Evolutionary conservation across 495 filamentous ascomycete genomes (phyloP).

Genomic region (Aspergillus wentii): DNA sequence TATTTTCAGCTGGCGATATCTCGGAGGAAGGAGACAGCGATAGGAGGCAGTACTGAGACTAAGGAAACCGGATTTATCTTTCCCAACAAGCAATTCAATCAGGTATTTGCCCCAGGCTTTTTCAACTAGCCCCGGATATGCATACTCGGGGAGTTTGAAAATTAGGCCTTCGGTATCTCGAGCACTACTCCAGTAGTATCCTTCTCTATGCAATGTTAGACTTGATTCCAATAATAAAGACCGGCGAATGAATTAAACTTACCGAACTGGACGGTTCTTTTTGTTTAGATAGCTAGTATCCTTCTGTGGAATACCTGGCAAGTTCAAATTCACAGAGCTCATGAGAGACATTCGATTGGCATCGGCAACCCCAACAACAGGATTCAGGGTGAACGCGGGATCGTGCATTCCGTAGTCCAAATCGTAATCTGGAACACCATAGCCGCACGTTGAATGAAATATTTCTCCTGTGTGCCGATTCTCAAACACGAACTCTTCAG

Average conservation of each 20-base stretch:
- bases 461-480: constrained; percentile 3
- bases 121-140: constrained; percentile 8
- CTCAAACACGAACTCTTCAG: constrained; percentile 5
- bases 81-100: neutral
- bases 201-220: neutral
- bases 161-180: neutral
- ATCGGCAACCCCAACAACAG: constrained; percentile 9
- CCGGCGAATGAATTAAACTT: neutral
- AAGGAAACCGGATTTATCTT: neutral
- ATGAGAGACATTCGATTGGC: constrained; percentile 7
- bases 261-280: constrained; percentile 2
- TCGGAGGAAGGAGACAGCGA: constrained; percentile 5
- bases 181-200: neutral
- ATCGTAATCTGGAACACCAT: neutral
- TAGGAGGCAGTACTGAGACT: neutral
- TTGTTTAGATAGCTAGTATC: neutral
- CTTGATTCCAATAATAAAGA: neutral
- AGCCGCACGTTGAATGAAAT: neutral
- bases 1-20: constrained; percentile 7
- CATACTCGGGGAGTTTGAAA: constrained; percentile 5
- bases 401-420: neutral
- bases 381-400: constrained; percentile 1
- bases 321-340: neutral
- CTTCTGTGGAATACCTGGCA: neutral
- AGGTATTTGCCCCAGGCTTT: constrained; percentile 11